Percentiles rank a stretch among this genome's conserved stretches.
phyloP scores from a whole-genome alignment of 2,329 filamentous ascomycete species.

The Colletotrichum trifolii region DNA sequence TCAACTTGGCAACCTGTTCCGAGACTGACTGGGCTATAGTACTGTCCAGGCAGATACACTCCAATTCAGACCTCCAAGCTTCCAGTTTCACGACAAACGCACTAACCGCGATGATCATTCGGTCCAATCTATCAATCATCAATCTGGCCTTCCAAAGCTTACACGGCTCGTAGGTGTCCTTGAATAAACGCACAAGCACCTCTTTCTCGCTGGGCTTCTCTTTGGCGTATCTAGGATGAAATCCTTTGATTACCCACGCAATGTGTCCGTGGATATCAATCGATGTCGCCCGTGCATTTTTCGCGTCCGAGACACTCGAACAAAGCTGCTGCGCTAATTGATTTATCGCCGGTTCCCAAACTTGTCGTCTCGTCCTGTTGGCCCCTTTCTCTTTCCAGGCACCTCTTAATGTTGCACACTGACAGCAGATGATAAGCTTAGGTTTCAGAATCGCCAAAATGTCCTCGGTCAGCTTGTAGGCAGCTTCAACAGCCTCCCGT shows the following conservation, averaged over 20 bases:
- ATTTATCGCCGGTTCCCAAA: neutral
- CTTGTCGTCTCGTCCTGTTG: neutral
- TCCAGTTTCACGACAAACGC: neutral
- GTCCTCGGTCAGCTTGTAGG: slow-evolving; percentile 1
- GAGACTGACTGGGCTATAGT: slow-evolving; percentile 4
- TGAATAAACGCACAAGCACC: slow-evolving; percentile 7
- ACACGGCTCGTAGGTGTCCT: slow-evolving; percentile 1
- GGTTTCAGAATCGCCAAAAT: neutral
- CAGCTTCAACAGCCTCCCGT: slow-evolving; percentile 2
- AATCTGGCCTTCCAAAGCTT: slow-evolving; percentile 2
- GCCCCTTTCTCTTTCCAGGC: slow-evolving; percentile 2
- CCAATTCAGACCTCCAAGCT: slow-evolving; percentile 1
- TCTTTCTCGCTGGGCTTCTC: neutral
- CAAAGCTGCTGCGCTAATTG: neutral
- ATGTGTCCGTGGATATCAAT: neutral
- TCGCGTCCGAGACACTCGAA: neutral
- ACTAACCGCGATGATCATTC: slow-evolving; percentile 2
- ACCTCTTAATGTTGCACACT: neutral
- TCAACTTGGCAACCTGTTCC: neutral
- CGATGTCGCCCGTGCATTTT: neutral
- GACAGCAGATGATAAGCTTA: neutral
- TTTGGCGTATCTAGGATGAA: slow-evolving; percentile 3
- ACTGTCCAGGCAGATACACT: neutral
- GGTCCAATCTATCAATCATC: neutral
- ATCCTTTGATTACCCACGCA: slow-evolving; percentile 1